Evolutionary conservation across 768 basidiomycete species (phyloP).

Genomic region (Pluteus cervinus): DNA sequence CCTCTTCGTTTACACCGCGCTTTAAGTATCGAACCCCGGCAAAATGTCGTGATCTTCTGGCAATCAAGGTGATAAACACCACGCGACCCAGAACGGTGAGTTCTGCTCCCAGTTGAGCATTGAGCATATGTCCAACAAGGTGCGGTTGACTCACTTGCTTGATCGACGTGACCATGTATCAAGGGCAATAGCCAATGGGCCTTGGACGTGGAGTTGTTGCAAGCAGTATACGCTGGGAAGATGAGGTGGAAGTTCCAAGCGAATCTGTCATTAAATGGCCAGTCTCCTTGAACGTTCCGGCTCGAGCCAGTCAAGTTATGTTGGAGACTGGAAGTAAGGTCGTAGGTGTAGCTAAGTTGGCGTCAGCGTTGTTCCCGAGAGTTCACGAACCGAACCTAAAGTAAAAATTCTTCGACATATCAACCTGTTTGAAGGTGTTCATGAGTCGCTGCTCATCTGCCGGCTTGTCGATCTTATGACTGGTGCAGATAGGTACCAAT

Average conservation of each 20-base stretch:
- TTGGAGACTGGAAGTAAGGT: constrained; percentile 93
- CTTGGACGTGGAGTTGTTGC: constrained; percentile 33
- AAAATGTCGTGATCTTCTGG: constrained; percentile 88
- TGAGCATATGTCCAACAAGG: not conserved
- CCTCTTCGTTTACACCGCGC: constrained; percentile 91
- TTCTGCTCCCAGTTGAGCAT: constrained; percentile 43
- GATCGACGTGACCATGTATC: constrained; percentile 95
- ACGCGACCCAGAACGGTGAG: constrained; percentile 85
- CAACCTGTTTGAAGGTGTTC: constrained; percentile 92
- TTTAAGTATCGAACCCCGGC: constrained; percentile 94
- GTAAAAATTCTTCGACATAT: constrained; percentile 99
- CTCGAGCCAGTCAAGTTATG: constrained; percentile 70
- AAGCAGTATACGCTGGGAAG: constrained; percentile 52
- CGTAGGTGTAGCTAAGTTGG: constrained; percentile 79
- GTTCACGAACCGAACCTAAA: constrained; percentile 57
- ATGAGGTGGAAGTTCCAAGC: constrained; percentile 96
- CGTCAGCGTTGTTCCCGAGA: constrained; percentile 4
- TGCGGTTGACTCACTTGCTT: constrained; percentile 70
- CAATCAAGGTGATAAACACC: constrained; percentile 92
- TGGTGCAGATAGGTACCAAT: constrained; percentile 69
- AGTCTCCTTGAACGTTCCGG: constrained; percentile 37
- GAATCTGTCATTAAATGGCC: constrained; percentile 80
- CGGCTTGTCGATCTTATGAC: constrained; percentile 81
- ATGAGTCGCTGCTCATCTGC: constrained; percentile 86
- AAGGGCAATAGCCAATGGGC: constrained; percentile 87